Conservation (phyloP, 306 rosid genomes). For the Sindora glabra region DNA sequence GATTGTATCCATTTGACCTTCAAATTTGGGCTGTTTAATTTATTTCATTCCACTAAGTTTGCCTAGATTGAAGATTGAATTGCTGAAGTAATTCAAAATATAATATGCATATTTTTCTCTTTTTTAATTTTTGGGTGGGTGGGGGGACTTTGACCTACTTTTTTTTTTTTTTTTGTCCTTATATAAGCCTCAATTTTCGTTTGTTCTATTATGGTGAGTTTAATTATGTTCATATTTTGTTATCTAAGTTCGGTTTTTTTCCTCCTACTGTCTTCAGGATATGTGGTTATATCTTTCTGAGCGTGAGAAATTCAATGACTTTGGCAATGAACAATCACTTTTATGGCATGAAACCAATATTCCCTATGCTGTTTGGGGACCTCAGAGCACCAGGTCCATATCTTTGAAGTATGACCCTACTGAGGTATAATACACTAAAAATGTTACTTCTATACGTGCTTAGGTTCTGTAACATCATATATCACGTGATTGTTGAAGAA, state of each 20-base stretch:
- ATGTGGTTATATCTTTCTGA: slow-evolving; percentile 92
- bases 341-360: slow-evolving; percentile 89
- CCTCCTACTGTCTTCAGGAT: slow-evolving; percentile 47
- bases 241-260: not conserved
- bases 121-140: too few species aligned
- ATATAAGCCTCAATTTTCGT: too few species aligned
- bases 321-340: slow-evolving; percentile 62
- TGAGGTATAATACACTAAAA: slow-evolving; percentile 45
- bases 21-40: too few species aligned
- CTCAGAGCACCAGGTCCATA: slow-evolving; percentile 52
- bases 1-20: too few species aligned
- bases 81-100: too few species aligned
- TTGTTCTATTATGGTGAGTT: too few species aligned
- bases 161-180: too few species aligned
- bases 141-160: too few species aligned
- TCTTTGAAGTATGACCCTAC: slow-evolving; percentile 60
- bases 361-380: slow-evolving; percentile 77
- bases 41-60: too few species aligned
- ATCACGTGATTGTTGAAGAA: not conserved
- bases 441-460: not conserved
- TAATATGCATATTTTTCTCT: too few species aligned
- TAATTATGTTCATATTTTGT: too few species aligned
- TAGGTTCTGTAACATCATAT: not conserved
- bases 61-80: too few species aligned
- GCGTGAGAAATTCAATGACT: slow-evolving; percentile 67